Conservation (phyloP, 768 basidiomycete genomes). For the Leccinum broughii region DNA sequence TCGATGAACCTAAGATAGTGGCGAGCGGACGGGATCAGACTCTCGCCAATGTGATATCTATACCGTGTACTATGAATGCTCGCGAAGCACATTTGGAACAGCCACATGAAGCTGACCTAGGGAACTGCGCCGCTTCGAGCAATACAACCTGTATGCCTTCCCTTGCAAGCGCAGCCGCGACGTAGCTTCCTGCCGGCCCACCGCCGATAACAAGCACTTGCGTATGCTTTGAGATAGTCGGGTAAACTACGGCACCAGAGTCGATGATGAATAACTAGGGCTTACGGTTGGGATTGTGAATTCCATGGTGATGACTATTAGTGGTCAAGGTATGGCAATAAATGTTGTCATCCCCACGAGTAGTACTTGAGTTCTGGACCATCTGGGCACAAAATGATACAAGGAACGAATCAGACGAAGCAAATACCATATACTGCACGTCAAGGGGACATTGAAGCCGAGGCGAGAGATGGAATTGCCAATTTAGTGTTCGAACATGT, state of each 20-base stretch:
- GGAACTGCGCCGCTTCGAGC: conserved; percentile 56
- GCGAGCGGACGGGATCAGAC: conserved; percentile 50
- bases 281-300: conserved; percentile 27
- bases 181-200: conserved; percentile 58
- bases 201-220: conserved; percentile 54
- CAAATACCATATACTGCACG: neutral
- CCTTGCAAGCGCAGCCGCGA: conserved; percentile 54
- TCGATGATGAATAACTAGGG: neutral
- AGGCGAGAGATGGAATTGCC: neutral
- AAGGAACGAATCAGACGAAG: neutral
- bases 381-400: neutral
- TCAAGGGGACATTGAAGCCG: conserved; percentile 9
- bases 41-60: conserved; percentile 52
- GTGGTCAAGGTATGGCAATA: neutral
- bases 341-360: neutral
- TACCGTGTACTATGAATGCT: neutral
- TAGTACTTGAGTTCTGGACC: neutral
- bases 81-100: too few species aligned
- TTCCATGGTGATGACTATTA: conserved; percentile 6
- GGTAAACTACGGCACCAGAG: neutral
- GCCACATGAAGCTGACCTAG: conserved; percentile 38
- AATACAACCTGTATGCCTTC: conserved; percentile 60
- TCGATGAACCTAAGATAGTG: conserved; percentile 54
- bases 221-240: conserved; percentile 17
- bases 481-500: conserved; percentile 1